Conservation (phyloP, 257 asterid genomes). For the Schizonepeta tenuifolia region DNA sequence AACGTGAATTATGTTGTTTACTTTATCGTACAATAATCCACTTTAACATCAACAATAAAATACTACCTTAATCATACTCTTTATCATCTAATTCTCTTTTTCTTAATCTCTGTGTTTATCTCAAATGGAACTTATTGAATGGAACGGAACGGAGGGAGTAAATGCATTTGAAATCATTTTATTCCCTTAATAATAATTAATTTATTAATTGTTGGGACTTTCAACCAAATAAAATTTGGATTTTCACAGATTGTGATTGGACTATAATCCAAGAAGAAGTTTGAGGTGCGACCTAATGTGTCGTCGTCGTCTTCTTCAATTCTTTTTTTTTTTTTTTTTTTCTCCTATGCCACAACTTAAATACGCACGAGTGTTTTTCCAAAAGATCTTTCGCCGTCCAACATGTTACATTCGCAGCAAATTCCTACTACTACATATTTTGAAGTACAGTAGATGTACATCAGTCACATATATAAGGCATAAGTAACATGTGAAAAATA, state of each 20-base stretch:
- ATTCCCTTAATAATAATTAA: too few relatives aligned
- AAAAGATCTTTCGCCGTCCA: conserved; percentile 22
- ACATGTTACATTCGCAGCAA: neutral
- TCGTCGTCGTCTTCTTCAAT: neutral
- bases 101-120: too few relatives aligned
- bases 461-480: neutral
- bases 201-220: neutral
- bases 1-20: too few relatives aligned
- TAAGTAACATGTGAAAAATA: conserved; percentile 26
- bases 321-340: too few relatives aligned
- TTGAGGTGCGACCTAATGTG: neutral
- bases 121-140: too few relatives aligned
- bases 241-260: neutral
- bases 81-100: too few relatives aligned
- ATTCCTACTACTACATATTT: neutral
- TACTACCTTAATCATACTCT: too few relatives aligned
- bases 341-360: neutral
- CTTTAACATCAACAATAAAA: too few relatives aligned
- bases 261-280: neutral
- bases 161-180: too few relatives aligned
- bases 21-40: too few relatives aligned
- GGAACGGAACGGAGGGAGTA: too few relatives aligned
- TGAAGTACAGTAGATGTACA: too few relatives aligned
- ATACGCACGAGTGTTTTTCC: conserved; percentile 5
- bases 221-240: neutral